Base-by-base conservation (phyloP, 805 yeast genomes). In the Zygotorulaspora chibaensis region DNA sequence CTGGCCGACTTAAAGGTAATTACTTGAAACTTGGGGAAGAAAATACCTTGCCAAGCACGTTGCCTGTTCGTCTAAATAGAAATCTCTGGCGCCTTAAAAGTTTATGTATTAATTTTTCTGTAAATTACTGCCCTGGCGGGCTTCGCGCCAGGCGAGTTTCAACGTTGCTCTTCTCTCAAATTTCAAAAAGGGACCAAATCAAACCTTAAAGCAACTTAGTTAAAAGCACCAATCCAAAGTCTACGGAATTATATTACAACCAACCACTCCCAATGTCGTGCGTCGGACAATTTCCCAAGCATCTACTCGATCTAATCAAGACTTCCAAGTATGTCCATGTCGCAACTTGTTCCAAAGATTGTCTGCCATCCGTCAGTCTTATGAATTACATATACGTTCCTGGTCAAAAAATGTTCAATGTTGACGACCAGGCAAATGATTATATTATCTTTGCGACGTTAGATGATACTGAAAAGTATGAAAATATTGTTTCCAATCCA, bases 311-410 rank as follows among this genome's bases (percentile, higher is more conserved):
- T 10, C 67, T 84, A 31, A 71, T 85, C 30, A 72, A 79, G 48
- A 72, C 76, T 11, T 82, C 87, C 9, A 76, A 83, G 51, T 84
- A 80, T 63, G 79, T 90, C 33, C 97, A 90, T 63, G 72, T 90
- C 38, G 97, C 91, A 2, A 91, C 98, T 1, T 78, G 88, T 48
- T 70, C 72, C 42, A 62, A 63, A 8, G 75, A 86, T 36, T 74
- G 83, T 55, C 65, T 79, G 37, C 98, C 98, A 5, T 93, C 90
- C 50, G 96, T 89, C 2, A 79, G 93, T 15, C 73, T 91, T 52
- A 91, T 91, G 98, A 91, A 87, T 67, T 91, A 87, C 66, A 81
- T 90, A 3, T 87, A 81, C 61, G 66, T 83, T 16, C 70, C 73
- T 4, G 62, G 74, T 5, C 58, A 62, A 13, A 65, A 69, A 20